Evolutionary conservation across 139 green algal species (phyloP).

Genomic region (Chloropicon primus): DNA sequence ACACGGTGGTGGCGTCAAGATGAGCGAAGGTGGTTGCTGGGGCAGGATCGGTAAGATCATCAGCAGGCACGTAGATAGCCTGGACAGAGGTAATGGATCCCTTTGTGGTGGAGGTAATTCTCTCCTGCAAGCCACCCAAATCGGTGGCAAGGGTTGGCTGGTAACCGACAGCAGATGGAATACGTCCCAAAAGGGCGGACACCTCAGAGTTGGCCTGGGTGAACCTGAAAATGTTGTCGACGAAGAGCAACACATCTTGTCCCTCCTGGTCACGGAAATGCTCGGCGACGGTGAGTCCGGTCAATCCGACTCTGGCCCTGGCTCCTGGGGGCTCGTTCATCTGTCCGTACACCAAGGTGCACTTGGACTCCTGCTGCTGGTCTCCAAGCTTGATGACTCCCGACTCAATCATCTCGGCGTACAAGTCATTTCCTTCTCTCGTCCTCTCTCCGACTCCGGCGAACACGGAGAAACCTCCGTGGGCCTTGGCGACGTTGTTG

Average conservation of each 20-base stretch:
- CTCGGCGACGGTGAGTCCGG: constrained; percentile 92
- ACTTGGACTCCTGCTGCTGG: constrained; percentile 85
- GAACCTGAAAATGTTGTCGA: constrained; percentile 99
- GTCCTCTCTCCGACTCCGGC: constrained; percentile 97
- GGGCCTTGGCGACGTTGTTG: constrained; percentile 99
- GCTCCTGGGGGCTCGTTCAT: constrained; percentile 99
- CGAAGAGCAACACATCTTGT: constrained; percentile 99
- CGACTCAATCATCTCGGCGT: constrained; percentile 98
- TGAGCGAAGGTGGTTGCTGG: constrained; percentile 97
- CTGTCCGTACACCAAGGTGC: constrained; percentile 98
- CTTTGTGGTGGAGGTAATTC: constrained; percentile 97
- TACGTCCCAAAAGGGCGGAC: constrained; percentile 94
- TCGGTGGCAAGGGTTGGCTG: constrained; percentile 97
- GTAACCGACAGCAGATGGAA: constrained; percentile 98
- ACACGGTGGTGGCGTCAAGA: constrained; percentile 95
- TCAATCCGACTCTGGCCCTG: constrained; percentile 88
- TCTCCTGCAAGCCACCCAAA: constrained; percentile 91
- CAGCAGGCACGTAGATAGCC: constrained; percentile 97
- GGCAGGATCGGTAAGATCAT: constrained; percentile 96
- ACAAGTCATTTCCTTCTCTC: constrained; percentile 98
- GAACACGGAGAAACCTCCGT: constrained; percentile 99
- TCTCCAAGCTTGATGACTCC: constrained; percentile 95
- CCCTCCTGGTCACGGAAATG: constrained; percentile 98
- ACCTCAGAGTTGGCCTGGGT: constrained; percentile 98
- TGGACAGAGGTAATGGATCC: constrained; percentile 98